A percentile compares a stretch with the other conserved stretches of the same genome.
phyloP scores from a whole-genome alignment of 371 early-diverging fungal genomes.

The Polyrhizophydium stewartii region DNA sequence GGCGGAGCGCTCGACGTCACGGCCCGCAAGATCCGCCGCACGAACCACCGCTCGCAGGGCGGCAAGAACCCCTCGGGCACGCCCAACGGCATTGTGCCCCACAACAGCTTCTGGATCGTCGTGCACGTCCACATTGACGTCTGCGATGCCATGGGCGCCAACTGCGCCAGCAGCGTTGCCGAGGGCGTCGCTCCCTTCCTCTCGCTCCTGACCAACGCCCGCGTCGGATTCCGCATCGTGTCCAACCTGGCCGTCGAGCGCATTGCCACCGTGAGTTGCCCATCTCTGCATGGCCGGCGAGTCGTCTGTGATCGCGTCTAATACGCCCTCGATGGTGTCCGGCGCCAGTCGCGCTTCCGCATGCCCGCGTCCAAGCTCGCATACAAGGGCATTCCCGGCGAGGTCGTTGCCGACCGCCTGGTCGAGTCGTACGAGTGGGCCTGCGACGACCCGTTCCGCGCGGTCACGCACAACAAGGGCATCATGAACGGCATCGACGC shows the following conservation, averaged over 20 bases:
- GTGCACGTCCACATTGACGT: constrained; percentile 66
- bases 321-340: not conserved
- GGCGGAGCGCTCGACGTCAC: constrained; percentile 58
- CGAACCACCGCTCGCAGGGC: not conserved
- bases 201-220: constrained; percentile 43
- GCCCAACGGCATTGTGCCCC: constrained; percentile 4
- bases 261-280: constrained; percentile 54
- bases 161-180: constrained; percentile 59
- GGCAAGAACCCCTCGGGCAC: too few relatives aligned
- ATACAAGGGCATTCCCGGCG: constrained; percentile 55
- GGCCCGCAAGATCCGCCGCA: constrained; percentile 30
- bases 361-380: constrained; percentile 51
- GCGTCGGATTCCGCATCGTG: constrained; percentile 56
- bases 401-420: constrained; percentile 50
- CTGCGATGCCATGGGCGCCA: constrained; percentile 71
- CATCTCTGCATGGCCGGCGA: not conserved
- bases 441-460: constrained; percentile 58
- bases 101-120: constrained; percentile 45
- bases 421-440: constrained; percentile 66
- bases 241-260: constrained; percentile 59
- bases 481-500: constrained; percentile 74
- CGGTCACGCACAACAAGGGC: constrained; percentile 70
- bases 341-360: constrained; percentile 47
- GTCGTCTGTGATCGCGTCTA: constrained; percentile 1
- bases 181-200: constrained; percentile 55